phyloP scores from a whole-genome alignment of 306 rosid genomes.

The Begonia peltatifolia region DNA sequence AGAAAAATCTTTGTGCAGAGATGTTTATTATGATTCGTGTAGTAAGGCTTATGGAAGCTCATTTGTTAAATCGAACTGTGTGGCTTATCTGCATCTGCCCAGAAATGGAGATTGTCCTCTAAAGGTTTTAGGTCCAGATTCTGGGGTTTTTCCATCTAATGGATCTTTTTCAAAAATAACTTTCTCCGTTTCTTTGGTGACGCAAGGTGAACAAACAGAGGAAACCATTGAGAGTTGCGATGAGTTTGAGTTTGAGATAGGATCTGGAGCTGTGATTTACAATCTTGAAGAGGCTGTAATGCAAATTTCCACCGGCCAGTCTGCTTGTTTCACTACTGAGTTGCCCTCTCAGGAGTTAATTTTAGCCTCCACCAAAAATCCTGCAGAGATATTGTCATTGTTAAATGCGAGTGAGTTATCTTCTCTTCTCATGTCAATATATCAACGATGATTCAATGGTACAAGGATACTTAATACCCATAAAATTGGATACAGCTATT shows the following conservation, averaged over 20 bases:
- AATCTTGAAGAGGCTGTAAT: slow-evolving; percentile 51
- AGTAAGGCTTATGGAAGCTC: slow-evolving; percentile 20
- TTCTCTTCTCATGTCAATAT: slow-evolving; percentile 17
- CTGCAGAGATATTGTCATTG: slow-evolving; percentile 33
- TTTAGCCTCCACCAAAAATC: slow-evolving; percentile 54
- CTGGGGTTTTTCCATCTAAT: slow-evolving; percentile 61
- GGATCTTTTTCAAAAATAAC: slow-evolving; percentile 57
- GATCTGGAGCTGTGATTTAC: slow-evolving; percentile 47
- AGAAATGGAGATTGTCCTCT: slow-evolving; percentile 16
- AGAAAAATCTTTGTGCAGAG: slow-evolving; percentile 31
- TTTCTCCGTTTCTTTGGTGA: slow-evolving; percentile 48
- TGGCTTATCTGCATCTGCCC: slow-evolving; percentile 11
- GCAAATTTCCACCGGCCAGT: slow-evolving; percentile 75
- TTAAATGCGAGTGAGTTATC: slow-evolving; percentile 64
- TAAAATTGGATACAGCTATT: not conserved
- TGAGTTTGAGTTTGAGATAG: slow-evolving; percentile 87
- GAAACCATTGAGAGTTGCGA: slow-evolving; percentile 56
- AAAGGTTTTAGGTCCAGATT: slow-evolving; percentile 59
- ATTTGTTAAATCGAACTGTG: slow-evolving; percentile 12
- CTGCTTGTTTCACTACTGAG: slow-evolving; percentile 37
- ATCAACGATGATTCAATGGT: slow-evolving; percentile 1
- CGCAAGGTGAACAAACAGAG: slow-evolving; percentile 22
- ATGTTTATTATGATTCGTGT: slow-evolving; percentile 22
- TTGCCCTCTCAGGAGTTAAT: slow-evolving; percentile 45
- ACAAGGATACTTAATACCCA: slow-evolving; percentile 3